Percentiles rank a stretch among this genome's conserved stretches.
Evolutionary conservation across 371 early-diverging fungal genomes (phyloP).

Genomic region (Funneliformis caledonium): DNA sequence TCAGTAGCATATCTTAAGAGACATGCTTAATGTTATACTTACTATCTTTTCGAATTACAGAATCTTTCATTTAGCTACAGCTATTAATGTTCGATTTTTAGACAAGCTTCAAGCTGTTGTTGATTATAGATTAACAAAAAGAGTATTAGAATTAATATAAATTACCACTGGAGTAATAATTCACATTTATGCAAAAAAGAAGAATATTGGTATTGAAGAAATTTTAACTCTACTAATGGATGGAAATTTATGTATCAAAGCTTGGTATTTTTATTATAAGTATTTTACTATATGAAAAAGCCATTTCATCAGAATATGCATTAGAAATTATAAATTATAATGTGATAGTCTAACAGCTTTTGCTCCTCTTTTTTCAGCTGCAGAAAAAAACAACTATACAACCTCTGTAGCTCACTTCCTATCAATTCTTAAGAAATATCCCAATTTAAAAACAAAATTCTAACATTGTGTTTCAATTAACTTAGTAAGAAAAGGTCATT

Average conservation of each 20-base stretch:
- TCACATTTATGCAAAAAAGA: neutral
- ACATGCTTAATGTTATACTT: neutral
- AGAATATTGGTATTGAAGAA: neutral
- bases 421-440: neutral
- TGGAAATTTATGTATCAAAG: neutral
- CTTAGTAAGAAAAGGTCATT: no score
- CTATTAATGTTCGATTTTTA: neutral
- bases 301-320: neutral
- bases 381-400: constrained; percentile 21
- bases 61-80: neutral
- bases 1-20: neutral
- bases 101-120: no score
- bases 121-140: no score
- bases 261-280: neutral
- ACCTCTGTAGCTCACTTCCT: constrained; percentile 1
- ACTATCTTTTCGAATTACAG: no score
- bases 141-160: neutral
- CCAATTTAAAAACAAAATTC: no score
- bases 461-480: no score
- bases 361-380: neutral
- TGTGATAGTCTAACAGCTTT: neutral
- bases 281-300: neutral
- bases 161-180: neutral
- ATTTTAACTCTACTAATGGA: neutral
- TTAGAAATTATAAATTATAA: neutral